phyloP scores from a whole-genome alignment of 2,329 filamentous ascomycete species.

The Apiospora sp. region DNA sequence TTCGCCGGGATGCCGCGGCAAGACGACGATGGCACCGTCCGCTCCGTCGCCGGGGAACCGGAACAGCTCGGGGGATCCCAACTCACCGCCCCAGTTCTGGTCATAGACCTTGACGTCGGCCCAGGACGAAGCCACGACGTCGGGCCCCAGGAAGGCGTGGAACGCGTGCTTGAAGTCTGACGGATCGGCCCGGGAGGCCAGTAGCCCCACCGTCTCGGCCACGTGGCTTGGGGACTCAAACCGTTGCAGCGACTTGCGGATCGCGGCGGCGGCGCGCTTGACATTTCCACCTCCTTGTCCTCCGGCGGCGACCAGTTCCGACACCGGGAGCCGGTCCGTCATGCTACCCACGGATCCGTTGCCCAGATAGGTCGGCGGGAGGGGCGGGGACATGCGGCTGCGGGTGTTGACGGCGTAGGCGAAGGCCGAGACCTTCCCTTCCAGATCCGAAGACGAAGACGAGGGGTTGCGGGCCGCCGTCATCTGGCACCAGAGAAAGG shows the following conservation, averaged over 20 bases:
- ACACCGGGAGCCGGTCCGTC: background rate
- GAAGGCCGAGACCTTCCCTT: background rate
- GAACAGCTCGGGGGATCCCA: background rate
- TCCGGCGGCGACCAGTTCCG: background rate
- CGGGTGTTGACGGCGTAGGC: background rate
- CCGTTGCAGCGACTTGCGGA: background rate
- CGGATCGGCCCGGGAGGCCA: background rate
- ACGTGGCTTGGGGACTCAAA: background rate
- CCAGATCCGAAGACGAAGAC: background rate
- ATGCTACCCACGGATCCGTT: background rate
- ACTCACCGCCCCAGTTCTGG: background rate
- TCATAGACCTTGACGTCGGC: background rate
- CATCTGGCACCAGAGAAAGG: slow-evolving; percentile 1
- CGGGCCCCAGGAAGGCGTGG: background rate
- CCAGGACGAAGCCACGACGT: background rate
- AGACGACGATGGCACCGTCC: background rate
- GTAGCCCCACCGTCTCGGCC: background rate
- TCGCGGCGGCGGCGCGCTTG: background rate
- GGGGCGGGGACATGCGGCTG: background rate
- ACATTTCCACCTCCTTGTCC: background rate
- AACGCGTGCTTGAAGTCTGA: background rate
- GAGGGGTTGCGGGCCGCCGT: background rate
- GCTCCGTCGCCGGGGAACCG: background rate
- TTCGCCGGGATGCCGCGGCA: background rate
- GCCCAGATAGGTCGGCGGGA: background rate